Conservation (phyloP, 2,329 filamentous ascomycete species). For the Blumeria graminis region DNA sequence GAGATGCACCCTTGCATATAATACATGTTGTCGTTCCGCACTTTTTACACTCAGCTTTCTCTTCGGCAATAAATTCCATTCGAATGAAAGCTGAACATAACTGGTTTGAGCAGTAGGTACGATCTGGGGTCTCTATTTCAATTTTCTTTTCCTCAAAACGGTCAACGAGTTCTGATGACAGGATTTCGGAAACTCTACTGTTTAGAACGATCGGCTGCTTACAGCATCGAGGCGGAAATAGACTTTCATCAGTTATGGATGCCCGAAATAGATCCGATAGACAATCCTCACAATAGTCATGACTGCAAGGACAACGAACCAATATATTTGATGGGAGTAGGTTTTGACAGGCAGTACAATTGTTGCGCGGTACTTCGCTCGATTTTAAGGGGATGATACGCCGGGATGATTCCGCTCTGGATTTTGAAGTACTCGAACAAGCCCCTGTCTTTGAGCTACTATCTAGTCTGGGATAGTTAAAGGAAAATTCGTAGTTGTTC, state of each 20-base stretch:
- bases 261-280: conserved; percentile 20
- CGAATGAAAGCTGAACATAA: conserved; percentile 25
- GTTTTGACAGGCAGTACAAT: conserved; percentile 6
- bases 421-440: neutral
- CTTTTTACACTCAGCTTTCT: conserved; percentile 18
- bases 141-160: conserved; percentile 21
- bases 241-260: conserved; percentile 22
- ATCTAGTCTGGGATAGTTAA: neutral
- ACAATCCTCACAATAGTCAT: conserved; percentile 28
- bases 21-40: conserved; percentile 24
- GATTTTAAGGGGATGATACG: conserved; percentile 1
- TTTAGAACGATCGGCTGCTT: conserved; percentile 18
- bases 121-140: conserved; percentile 23
- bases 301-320: conserved; percentile 17
- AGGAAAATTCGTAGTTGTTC: conserved; percentile 5
- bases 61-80: conserved; percentile 11
- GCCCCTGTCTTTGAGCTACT: neutral
- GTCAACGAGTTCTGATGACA: conserved; percentile 16
- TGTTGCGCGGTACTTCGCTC: neutral
- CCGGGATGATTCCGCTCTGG: conserved; percentile 2
- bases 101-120: conserved; percentile 24
- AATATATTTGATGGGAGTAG: conserved; percentile 4
- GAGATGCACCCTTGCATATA: conserved; percentile 23
- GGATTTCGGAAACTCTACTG: conserved; percentile 13
- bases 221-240: conserved; percentile 33